Conservation (phyloP, 2,329 filamentous ascomycete genomes). For the Beauveria sp. region DNA sequence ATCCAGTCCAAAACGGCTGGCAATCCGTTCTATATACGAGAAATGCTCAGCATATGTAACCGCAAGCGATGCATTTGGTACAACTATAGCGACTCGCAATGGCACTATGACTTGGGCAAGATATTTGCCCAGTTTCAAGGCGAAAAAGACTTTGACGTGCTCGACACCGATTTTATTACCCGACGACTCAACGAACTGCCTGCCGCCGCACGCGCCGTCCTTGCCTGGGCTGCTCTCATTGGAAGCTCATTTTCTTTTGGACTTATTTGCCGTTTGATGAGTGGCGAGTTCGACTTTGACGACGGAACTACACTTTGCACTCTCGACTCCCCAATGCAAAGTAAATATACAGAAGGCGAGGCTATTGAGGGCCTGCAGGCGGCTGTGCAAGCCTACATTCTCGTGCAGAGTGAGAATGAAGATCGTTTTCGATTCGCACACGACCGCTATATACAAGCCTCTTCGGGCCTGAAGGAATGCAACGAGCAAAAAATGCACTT, state of each 20-base stretch:
- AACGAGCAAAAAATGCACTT: slow-evolving; percentile 77
- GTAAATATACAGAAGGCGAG: slow-evolving; percentile 53
- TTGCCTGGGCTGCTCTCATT: slow-evolving; percentile 80
- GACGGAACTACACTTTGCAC: slow-evolving; percentile 37
- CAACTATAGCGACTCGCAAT: slow-evolving; percentile 72
- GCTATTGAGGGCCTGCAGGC: slow-evolving; percentile 73
- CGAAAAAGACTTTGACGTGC: slow-evolving; percentile 66
- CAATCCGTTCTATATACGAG: slow-evolving; percentile 84
- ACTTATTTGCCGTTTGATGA: slow-evolving; percentile 74
- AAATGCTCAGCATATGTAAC: slow-evolving; percentile 83
- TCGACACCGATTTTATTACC: slow-evolving; percentile 77
- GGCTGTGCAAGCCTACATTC: slow-evolving; percentile 70
- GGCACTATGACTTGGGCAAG: slow-evolving; percentile 79
- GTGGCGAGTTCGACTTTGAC: slow-evolving; percentile 59
- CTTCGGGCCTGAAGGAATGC: slow-evolving; percentile 60
- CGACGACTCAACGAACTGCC: slow-evolving; percentile 72
- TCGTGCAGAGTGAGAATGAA: slow-evolving; percentile 75
- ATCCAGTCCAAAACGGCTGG: slow-evolving; percentile 83
- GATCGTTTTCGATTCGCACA: slow-evolving; percentile 86
- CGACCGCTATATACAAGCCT: slow-evolving; percentile 76
- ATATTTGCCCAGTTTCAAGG: slow-evolving; percentile 80
- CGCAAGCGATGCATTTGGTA: slow-evolving; percentile 86
- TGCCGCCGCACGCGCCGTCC: slow-evolving; percentile 62
- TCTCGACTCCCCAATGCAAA: slow-evolving; percentile 14
- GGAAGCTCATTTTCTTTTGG: slow-evolving; percentile 80